Evolutionary conservation across 1,284 basidiomycete genomes (phyloP), one percentile per base, ranked within the genome.

Genomic region (Trametes hirsuta): DNA sequence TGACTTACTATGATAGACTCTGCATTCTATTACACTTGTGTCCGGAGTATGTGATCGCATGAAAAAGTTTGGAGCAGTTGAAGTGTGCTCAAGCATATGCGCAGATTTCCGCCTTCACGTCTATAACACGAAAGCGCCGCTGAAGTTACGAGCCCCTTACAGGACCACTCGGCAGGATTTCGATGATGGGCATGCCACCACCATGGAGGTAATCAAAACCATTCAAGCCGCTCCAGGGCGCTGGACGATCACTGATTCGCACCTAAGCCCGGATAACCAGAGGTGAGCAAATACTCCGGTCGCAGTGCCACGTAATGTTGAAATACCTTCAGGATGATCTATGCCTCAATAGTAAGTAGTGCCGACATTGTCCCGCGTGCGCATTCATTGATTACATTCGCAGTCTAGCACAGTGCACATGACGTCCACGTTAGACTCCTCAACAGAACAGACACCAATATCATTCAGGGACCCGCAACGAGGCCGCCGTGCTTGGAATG

Each of bases 191-290:
- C 80, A 91, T 46, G 71, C 82, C 60, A 88, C 90, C 0, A 87
- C 82, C 18, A 84, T 97, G 82, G 87, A 87, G 64, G 77, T 89
- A 37, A 83, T 88, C 67, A 94, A 95, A 73, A 86, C 85, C 0
- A 91, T 97, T 51, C 82, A 87, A 69, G 95, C 93, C 1, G 77
- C 83, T 53, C 79, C 84, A 36, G 91, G 91, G 8, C 79, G 84
- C 36, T 97, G 95, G 95, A 97, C 95, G 0, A 91, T 97, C 56
- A 97, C 95, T 2, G 97, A 99, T 75, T 95, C 94, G 12, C 94
- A 98, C 74, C 79, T 97, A 10, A 94, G 92, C 61, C 91, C 91
- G 4, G 90, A 96, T 71, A 98, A 97, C 62, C 87, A 95, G 75
- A 89, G 91, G 94, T 88, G 68, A 62, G 71, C 25, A 4, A 8